Base-by-base conservation (phyloP, 2,329 filamentous ascomycete species). In the Fusarium odoratissimum region DNA sequence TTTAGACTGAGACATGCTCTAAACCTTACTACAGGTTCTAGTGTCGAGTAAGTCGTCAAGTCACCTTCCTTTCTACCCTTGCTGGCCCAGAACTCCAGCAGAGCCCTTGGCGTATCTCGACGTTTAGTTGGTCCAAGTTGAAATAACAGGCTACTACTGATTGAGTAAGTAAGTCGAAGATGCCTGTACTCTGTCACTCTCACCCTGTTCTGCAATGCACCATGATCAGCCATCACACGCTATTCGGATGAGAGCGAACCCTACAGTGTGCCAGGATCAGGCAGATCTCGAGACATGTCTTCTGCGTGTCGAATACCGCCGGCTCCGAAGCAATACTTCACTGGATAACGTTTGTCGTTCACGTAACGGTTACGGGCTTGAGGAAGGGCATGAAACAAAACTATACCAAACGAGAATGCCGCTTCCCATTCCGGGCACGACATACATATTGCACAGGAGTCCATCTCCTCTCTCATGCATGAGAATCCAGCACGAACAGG, bases 181-280 rank as follows among this genome's bases (percentile, higher is more conserved):
- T 35, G 56, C 49, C 37, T 41, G 46, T 42, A 54, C 41, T 52
- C 31, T 33, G 33, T 51, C 51, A 38, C 41, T 40, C 49, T 64
- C 51, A 64, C 65, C 59, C 66, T 69, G 58, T 25, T 48, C 55
- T 69, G 49, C 40, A 68, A 58, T 69, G 64, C 66, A 68, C 44
- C 48, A 51, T 57, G 58, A n/a, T 31, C 64, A 69, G 60, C 66
- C 41, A 60, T 69, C 65, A 65, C 59, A 48, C 52, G 45, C 30
- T 61, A 46, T 61, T 67, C 49, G 30, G 33, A 64, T 64, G 58
- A 64, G 58, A 48, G 46, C 62, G 33, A 55, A 54, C 30, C 67
- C 54, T 41, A 42, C 31, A 37, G 31, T 35, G 17, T 17, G 41
- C 54, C 30, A 41, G 58, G 41, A 31, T 44, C 16, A 40, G 41